Base-by-base conservation (phyloP, 1,139 yeast genomes). In the Blastobotrys ciferrii region DNA sequence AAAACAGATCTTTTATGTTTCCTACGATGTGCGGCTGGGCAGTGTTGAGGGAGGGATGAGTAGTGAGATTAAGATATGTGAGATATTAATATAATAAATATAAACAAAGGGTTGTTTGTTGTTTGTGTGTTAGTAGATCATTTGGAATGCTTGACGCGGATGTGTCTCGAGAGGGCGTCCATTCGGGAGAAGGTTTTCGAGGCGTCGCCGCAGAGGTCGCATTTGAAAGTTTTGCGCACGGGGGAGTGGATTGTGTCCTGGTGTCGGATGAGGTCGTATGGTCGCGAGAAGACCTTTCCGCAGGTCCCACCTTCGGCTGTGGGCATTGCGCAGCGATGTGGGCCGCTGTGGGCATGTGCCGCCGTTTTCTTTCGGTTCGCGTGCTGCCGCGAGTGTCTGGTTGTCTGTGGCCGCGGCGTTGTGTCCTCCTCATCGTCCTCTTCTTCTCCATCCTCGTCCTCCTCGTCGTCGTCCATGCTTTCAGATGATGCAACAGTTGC, bases 181-280 rank as follows among this genome's bases (percentile, higher is more conserved):
- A 89, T 87, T 56, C 98, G 80, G 45, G 96, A 86, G 64, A 92
- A 92, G 1, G 95, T 88, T 69, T 92, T 87, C 57, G 83, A 76
- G 17, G 81, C 81, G 54, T 80, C 80, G 36, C 77, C 74, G 70
- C 98, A 92, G 38, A 85, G 82, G 62, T 82, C 83, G 67, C 98
- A 92, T 63, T 86, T 83, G 73, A 84, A 92, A 46, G 87, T 80
- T 61, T 86, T 86, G 68, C 92, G 85, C 67, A 84, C 86, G 48
- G 86, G 76, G 1, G 97, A 92, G 67, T 92, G 98, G 48, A 92
- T 92, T 0, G 98, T 91, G 64, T 92, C 96, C 69, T 91, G 96
- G 67, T 92, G 98, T 60, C 98, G 80, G 28, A 91, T 85, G 62
- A 92, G 75, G 70, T 92, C 98, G 63, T 92, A 92, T 30, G 96